These are phyloP conservation scores for Speleostelium caveatum DNA, from an alignment of 78 protist species.

Conservation along the genomic window DNA sequence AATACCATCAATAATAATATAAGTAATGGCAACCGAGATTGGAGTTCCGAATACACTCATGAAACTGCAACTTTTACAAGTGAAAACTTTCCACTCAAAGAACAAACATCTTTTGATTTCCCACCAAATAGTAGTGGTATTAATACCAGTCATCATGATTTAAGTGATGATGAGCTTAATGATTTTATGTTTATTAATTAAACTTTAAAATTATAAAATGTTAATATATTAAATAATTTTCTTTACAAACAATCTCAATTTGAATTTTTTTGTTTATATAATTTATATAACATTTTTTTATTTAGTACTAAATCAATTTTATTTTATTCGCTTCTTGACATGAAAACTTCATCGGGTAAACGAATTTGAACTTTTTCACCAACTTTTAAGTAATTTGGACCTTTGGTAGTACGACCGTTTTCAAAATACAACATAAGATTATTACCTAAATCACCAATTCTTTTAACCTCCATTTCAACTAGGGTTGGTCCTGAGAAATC, in stretches of 20 bases:
- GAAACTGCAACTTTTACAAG: not conserved
- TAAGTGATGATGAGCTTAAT: slow-evolving; percentile 26
- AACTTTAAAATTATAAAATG: not conserved
- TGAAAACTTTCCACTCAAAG: not conserved
- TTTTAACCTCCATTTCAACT: not conserved
- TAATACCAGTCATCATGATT: not conserved
- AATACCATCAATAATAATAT: not conserved
- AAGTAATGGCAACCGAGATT: not conserved
- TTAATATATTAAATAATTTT: no score
- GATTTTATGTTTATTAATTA: slow-evolving; percentile 47
- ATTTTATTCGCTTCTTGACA: not conserved
- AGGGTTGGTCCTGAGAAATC: slow-evolving; percentile 54
- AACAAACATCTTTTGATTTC: not conserved
- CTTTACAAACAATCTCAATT: not conserved
- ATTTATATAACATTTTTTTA: no score
- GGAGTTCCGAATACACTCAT: no score
- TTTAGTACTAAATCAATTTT: not conserved
- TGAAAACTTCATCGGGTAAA: slow-evolving; percentile 32
- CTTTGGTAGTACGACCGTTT: slow-evolving; percentile 46
- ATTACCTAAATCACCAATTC: slow-evolving; percentile 14
- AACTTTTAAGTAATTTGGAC: slow-evolving; percentile 14
- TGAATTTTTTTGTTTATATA: not conserved
- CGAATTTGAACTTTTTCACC: slow-evolving; percentile 22
- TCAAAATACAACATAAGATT: slow-evolving; percentile 3
- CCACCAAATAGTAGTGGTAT: not conserved